A percentile compares a stretch with the other conserved stretches of the same genome.
Evolutionary conservation across 768 basidiomycete species (phyloP).

Genomic region (Macrolepiota albuminosa): DNA sequence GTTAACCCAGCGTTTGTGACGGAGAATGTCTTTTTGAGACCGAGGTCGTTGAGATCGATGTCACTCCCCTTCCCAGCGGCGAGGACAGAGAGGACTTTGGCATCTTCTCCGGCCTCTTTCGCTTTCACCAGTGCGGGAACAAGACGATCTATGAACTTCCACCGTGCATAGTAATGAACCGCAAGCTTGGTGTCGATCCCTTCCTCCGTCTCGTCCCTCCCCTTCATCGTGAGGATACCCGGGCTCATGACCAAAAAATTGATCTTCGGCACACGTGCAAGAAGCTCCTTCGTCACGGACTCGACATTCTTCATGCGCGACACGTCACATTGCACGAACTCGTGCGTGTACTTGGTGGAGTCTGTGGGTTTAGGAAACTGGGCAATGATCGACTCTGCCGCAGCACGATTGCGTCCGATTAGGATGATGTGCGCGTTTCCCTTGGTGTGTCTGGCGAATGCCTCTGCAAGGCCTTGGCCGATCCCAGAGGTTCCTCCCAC

Average conservation of each 20-base stretch:
- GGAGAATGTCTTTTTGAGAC: conserved; percentile 35
- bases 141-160: conserved; percentile 43
- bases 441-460: conserved; percentile 37
- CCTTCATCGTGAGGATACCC: conserved; percentile 36
- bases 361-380: conserved; percentile 28
- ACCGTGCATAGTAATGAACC: conserved; percentile 48
- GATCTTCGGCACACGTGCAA: conserved; percentile 34
- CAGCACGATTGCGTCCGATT: conserved; percentile 42
- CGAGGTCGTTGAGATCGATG: conserved; percentile 41
- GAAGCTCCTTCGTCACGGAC: conserved; percentile 26
- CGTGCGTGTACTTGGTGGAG: conserved; percentile 21
- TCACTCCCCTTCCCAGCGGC: conserved; percentile 29
- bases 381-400: conserved; percentile 38
- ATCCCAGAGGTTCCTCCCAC: conserved; percentile 40
- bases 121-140: conserved; percentile 40
- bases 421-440: conserved; percentile 46
- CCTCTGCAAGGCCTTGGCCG: conserved; percentile 38
- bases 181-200: conserved; percentile 31
- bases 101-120: conserved; percentile 43
- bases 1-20: conserved; percentile 22
- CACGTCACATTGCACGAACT: conserved; percentile 44
- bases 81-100: conserved; percentile 45
- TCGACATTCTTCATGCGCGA: conserved; percentile 41
- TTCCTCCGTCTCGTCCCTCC: conserved; percentile 29
- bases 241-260: conserved; percentile 46